Evolutionary conservation across 306 rosid species (phyloP), one percentile per base, ranked within the genome.

Genomic region (Pyrus betulifolia): DNA sequence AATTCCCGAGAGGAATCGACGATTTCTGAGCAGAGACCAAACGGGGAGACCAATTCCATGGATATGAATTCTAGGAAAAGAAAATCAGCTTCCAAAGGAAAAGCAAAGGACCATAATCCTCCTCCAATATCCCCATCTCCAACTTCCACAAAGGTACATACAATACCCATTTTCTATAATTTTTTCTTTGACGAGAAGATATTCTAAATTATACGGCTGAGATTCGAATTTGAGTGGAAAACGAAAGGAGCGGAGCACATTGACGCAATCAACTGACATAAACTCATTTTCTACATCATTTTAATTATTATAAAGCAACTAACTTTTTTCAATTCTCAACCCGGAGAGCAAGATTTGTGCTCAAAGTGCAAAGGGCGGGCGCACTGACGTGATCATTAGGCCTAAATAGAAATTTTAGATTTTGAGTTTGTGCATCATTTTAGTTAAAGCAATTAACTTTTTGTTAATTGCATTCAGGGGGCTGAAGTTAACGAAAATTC

Each of bases 1-100:
- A 86, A 82, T 87, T 88, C 93, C 22, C 92, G 81, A 74, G 96
- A 88, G 17, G 93, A 89, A 69, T 88, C 97, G 21, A 86, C 93
- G 23, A 74, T 92, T 51, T 92, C 96, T 11, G 90, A 91, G 28
- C 92, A 84, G 57, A 84, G 72, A 28, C 88, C 88, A 11, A 87
- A 72, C 58, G 87, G 80, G 17, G 91, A 86, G 62, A 60, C 62
- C 66, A 45, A 67, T 63, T 77, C 85, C 21, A 71, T 60, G 64
- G 90, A 86, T 61, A 31, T 77, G 46, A 94, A 79, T 85, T 83
- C 88, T 38, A 83, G 90, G 77, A 95, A 95, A 77, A 91, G 99
- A 79, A 95, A 95, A 82, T 81, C 86, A 75, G 84, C 81, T 78
- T 67, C 88, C 55, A 92, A 84, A 70, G 88, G 84, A 65, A 95